Conservation (phyloP, 306 rosid species). For the Inga oerstediana region DNA sequence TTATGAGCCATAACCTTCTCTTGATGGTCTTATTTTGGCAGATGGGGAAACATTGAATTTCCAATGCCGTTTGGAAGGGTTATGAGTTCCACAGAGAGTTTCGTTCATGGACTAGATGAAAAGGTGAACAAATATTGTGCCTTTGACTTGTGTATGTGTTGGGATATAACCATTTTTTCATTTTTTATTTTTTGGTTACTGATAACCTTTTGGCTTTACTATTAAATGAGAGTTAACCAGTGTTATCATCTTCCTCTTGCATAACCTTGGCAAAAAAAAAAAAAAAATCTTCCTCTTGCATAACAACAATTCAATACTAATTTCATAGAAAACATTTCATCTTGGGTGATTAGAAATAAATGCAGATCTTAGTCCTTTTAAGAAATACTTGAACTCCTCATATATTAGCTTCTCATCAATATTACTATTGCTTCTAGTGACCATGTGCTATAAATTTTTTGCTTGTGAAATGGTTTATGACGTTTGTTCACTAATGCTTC, state of each 20-base stretch:
- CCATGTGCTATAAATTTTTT: not conserved
- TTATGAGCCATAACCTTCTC: constrained; percentile 17
- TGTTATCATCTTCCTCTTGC: not conserved
- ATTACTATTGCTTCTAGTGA: constrained; percentile 22
- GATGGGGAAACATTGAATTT: constrained; percentile 89
- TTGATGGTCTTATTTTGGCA: constrained; percentile 43
- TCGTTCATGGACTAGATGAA: constrained; percentile 87
- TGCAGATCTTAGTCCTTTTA: constrained; percentile 4
- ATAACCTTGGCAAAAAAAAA: not conserved
- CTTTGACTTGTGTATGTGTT: constrained; percentile 3
- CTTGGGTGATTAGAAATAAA: not conserved
- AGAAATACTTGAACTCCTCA: constrained; percentile 17
- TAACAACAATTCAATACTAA: constrained; percentile 7
- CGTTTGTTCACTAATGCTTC: constrained; percentile 9
- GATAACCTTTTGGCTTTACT: not conserved
- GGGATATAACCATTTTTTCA: not conserved
- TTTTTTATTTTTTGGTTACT: not conserved
- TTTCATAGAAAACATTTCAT: not conserved
- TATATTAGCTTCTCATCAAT: constrained; percentile 20
- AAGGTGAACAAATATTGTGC: constrained; percentile 56
- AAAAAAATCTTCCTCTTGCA: not conserved
- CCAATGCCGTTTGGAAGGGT: constrained; percentile 98
- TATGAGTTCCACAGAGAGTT: constrained; percentile 80
- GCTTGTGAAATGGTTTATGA: not conserved
- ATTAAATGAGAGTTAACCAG: not conserved